A percentile compares a stretch with the other conserved stretches of the same genome.
These are phyloP conservation scores for Tylopilus plumbeoviolaceoides DNA, from an alignment of 768 basidiomycete genomes.

Conservation along the genomic window DNA sequence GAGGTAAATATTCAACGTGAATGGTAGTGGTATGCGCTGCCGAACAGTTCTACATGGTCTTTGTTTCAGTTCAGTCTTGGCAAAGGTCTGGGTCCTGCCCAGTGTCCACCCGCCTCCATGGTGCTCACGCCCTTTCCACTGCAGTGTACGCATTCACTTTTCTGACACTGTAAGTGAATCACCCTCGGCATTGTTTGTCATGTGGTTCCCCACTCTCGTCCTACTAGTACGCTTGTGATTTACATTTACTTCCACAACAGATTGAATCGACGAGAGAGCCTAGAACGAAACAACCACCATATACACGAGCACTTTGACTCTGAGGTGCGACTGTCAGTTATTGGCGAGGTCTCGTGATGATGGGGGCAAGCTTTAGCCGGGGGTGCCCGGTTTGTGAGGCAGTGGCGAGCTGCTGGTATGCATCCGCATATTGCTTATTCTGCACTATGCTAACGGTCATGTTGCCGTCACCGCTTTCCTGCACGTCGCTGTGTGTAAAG, in stretches of 20 bases:
- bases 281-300: neutral
- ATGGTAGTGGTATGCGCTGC: slow-evolving; percentile 9
- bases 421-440: too few relatives aligned
- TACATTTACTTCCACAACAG: neutral
- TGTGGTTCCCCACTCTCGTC: too few relatives aligned
- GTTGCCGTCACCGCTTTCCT: too few relatives aligned
- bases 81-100: slow-evolving; percentile 1
- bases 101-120: neutral
- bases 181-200: neutral
- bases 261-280: slow-evolving; percentile 12
- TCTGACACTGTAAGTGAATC: slow-evolving; percentile 6
- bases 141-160: slow-evolving; percentile 17
- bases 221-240: too few relatives aligned
- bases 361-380: too few relatives aligned
- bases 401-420: too few relatives aligned
- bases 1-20: neutral
- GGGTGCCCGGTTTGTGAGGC: too few relatives aligned
- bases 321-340: neutral
- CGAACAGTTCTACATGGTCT: slow-evolving; percentile 1
- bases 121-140: neutral
- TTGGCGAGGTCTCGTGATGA: neutral
- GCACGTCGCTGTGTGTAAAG: too few relatives aligned
- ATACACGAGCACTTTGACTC: neutral
- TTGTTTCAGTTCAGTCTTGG: slow-evolving; percentile 15
- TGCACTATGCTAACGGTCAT: too few relatives aligned